Percentiles rank a stretch among this genome's conserved stretches.
Evolutionary conservation across 2,329 filamentous ascomycete species (phyloP).

Genomic region (Fusarium domesticum): DNA sequence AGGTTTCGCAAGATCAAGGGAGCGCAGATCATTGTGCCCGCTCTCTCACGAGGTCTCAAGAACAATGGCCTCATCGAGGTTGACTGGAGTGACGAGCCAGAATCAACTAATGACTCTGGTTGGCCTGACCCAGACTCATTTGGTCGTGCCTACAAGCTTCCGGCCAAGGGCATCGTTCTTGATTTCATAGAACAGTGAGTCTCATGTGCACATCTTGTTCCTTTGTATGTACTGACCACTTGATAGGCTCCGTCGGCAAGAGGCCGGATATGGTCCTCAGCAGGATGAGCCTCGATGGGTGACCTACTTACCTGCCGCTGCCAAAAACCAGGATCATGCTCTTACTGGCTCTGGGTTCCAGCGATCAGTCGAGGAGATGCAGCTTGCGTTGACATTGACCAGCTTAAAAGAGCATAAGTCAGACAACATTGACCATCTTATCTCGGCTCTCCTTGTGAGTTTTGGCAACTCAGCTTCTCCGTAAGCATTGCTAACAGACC

Average conservation of each 20-base stretch:
- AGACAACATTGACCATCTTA: constrained; percentile 51
- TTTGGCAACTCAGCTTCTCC: background rate
- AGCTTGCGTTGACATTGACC: constrained; percentile 62
- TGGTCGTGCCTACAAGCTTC: constrained; percentile 63
- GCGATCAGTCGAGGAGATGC: constrained; percentile 58
- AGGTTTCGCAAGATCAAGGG: constrained; percentile 60
- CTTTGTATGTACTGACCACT: constrained; percentile 13
- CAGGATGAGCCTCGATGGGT: constrained; percentile 32
- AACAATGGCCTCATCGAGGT: constrained; percentile 74
- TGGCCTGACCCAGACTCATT: constrained; percentile 59
- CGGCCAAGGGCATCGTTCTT: constrained; percentile 62
- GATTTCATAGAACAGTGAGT: constrained; percentile 69
- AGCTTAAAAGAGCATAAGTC: constrained; percentile 52
- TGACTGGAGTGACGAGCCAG: constrained; percentile 56
- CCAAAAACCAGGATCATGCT: constrained; percentile 18
- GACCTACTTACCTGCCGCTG: constrained; percentile 26
- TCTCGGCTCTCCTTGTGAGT: constrained; percentile 63
- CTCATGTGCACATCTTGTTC: background rate
- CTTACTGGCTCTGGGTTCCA: constrained; percentile 37
- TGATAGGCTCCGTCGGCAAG: constrained; percentile 37
- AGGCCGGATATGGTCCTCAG: constrained; percentile 37
- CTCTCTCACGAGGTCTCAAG: constrained; percentile 59
- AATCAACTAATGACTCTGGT: constrained; percentile 51
- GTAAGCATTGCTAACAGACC: constrained; percentile 12
- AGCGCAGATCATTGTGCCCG: constrained; percentile 49